Evolutionary conservation across 2,329 filamentous ascomycete genomes (phyloP), one percentile per base, ranked within the genome.

Genomic region (Metarhizium brunneum): DNA sequence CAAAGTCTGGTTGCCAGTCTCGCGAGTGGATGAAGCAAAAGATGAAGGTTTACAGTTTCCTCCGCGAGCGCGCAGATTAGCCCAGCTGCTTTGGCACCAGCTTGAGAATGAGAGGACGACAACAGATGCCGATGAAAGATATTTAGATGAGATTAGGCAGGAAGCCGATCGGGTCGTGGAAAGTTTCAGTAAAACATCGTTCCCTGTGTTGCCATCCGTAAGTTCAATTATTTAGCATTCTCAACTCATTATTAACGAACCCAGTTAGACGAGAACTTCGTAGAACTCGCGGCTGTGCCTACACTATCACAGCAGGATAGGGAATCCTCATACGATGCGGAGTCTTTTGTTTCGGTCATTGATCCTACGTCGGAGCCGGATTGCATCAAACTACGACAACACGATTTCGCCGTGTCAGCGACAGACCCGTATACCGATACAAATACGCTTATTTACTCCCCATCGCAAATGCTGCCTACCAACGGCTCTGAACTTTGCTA

Each of bases 11-110:
- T 36, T 56, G 20, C 56, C 56, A 11, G 51, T 56, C 47, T n/a
- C 52, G 35, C 47, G 35, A 16, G 42, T 58, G 11, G 38, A 58
- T 40, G 51, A 52, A 14, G 35, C 25, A 7, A 52, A 56, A 47
- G 56, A 58, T n/a, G 56, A 56, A 36, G 56, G 54, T 11, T 25
- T 58, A 2, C 4, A 13, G 7, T 58, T 56, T 20, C 56, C 56
- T 11, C 52, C 51, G 25, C 13, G 42, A 18, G 43, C 54, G 8
- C 48, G 49, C 25, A 56, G 11, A 18, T 29, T 56, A 30, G 54
- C 50, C 13, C 47, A 42, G 13, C 50, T 58, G 8, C 25, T 58
- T 40, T 35, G 53, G 25, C 54, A 58, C 35, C 50, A 56, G 36
- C 49, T 58, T 20, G 52, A 52, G 49, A 52, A 54, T 32, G 52